Base-by-base conservation (phyloP, 2,329 filamentous ascomycete species). In the Hirsutella rhossiliensis region DNA sequence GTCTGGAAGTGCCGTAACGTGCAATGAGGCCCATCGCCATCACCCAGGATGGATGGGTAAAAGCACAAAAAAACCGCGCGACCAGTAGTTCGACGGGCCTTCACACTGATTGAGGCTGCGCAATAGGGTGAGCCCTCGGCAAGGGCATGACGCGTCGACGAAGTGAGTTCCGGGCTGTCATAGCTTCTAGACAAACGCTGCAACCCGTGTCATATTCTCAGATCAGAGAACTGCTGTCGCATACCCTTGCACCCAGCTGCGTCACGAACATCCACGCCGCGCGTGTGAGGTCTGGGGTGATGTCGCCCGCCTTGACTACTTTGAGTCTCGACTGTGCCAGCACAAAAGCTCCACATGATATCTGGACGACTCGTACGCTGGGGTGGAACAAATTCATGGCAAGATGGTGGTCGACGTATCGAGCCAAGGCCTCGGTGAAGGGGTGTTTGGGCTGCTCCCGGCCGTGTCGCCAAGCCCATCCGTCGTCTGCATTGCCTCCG, bases 331-430 rank as follows among this genome's bases (percentile, higher is more conserved):
- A 68, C 47, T 76, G 73, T 0, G 71, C 70, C 11, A 78, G 58
- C 32, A 72, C 69, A 45, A 79, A 80, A 0, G 73, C 74, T 1
- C 68, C 70, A 47, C 74, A 78, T 0, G 72, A 73, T 27, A 79
- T 64, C 48, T 75, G 73, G 12, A 61, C 61, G 20, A 79, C 57
- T 2, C 66, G 60, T 3, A 78, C 73, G n/a, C 67, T 63, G 0
- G 75, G 71, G 49, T 78, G 73, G 44, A 74, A 73, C 49, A 79
- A 50, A 51, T 78, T 65, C 13, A 80, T 56, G 0, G 69, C 73
- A 5, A 78, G 61, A 47, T 78, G 73, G n/a, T 67, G 61, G 44
- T 68, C 57, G 7, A 78, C 47, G 45, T 79, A 78, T 5, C 53
- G 53, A 0, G 64, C 67, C 17, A 79, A 51, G 0, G 73, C 73